Base-by-base conservation (phyloP, 139 green algal genomes). In the Spirogloea muscicola region DNA sequence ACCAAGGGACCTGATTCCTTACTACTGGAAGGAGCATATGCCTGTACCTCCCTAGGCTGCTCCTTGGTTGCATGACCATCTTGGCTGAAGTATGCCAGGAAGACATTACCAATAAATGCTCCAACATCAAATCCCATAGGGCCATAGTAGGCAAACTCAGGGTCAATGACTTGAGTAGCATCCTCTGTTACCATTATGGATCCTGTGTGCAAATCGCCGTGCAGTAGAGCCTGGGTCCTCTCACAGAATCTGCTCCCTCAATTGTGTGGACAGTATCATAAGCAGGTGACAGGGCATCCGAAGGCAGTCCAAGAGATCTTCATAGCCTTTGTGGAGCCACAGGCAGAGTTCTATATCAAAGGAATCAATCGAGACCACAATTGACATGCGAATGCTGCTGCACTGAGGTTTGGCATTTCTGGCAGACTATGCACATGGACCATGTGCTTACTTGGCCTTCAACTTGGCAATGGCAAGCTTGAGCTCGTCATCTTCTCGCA, bases 151-250 rank as follows among this genome's bases (percentile, higher is more conserved):
- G 90, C 92, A 88, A 99, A 99, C 90, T 99, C 94, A 1, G 91
- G 85, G 82, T 97, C 93, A 49, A 97, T 96, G 18, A 83, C 79
- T 9, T 52, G 49, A 10, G n/a, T 74, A 16, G 71, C 69, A 64
- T 79, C 43, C 1, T 84, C 40, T 0, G 87, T 93, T 40, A 88
- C 87, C 93, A 98, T 97, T 55, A 97, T 76, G 63, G 84, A 92
- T 21, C 92, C 92, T 0, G 94, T 99, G 89, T 99, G 94, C 49
- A 99, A 80, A 84, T 99, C 94, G 0, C 90, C 94, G 65, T 98
- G 94, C 58, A 99, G 61, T 60, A 99, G 84, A 10, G 93, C 93
- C 83, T 98, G 78, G 1, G 72, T 55, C 1, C 75, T 69, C 63
- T 82, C 34, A n/a, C 78, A 77, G 84, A 98, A 98, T 36, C 64